Percentiles rank a stretch among this genome's conserved stretches.
Conservation (phyloP, 768 basidiomycete species). For the Trametes cinnabarina region DNA sequence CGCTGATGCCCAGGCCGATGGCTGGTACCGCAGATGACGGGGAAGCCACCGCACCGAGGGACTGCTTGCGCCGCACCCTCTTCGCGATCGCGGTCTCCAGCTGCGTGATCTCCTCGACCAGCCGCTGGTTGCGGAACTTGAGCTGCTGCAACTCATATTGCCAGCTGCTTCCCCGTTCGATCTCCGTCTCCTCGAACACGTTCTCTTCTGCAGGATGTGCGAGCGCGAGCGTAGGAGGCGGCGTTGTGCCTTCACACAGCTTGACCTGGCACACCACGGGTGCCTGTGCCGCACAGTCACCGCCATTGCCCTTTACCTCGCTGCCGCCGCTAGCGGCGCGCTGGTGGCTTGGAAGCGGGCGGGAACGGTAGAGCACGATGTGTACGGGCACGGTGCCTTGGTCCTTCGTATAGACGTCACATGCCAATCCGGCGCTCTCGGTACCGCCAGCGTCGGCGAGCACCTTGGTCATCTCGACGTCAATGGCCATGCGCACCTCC, state of each 20-base stretch:
- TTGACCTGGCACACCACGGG: slow-evolving; percentile 31
- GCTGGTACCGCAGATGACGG: not conserved
- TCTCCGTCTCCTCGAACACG: slow-evolving; percentile 73
- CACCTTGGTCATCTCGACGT: slow-evolving; percentile 24
- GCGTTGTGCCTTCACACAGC: slow-evolving; percentile 17
- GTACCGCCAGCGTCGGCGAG: slow-evolving; percentile 10
- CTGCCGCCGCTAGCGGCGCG: not conserved
- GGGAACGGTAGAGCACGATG: slow-evolving; percentile 40
- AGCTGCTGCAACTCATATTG: slow-evolving; percentile 91
- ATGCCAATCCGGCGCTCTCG: slow-evolving; percentile 26
- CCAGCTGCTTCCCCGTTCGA: slow-evolving; percentile 74
- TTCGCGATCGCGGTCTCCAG: slow-evolving; percentile 33
- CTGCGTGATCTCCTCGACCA: slow-evolving; percentile 54
- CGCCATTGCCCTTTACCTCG: not conserved
- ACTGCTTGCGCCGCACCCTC: slow-evolving; percentile 15
- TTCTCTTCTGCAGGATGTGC: slow-evolving; percentile 33
- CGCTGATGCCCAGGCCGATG: not conserved
- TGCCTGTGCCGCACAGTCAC: not conserved
- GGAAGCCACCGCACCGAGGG: not conserved
- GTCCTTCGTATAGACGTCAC: slow-evolving; percentile 42
- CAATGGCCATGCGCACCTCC: slow-evolving; percentile 23
- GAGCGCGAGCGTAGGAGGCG: slow-evolving; percentile 8
- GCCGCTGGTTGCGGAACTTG: slow-evolving; percentile 62
- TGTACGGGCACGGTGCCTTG: slow-evolving; percentile 30
- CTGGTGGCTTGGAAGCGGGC: slow-evolving; percentile 4